Conservation (phyloP, 441 rosid species). For the Adansonia grandidieri region DNA sequence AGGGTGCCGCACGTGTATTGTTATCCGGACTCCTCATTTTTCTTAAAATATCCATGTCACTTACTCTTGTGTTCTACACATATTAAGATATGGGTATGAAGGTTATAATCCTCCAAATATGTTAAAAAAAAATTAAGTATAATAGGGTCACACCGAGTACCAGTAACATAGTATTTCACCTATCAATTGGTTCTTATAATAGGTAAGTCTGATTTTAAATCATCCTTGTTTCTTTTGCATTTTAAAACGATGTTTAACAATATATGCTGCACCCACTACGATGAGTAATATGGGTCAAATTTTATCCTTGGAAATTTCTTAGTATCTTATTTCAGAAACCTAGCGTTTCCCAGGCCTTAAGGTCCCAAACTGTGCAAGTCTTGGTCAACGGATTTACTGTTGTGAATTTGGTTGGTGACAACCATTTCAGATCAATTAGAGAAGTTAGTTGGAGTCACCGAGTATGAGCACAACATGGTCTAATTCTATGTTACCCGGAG, state of each 20-base stretch:
- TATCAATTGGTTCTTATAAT: not conserved
- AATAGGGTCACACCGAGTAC: not conserved
- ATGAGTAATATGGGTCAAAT: not conserved
- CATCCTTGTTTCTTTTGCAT: not conserved
- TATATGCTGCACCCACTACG: slow-evolving; percentile 1
- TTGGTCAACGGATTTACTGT: not conserved
- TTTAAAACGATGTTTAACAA: slow-evolving; percentile 10
- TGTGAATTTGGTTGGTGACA: not conserved
- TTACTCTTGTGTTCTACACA: not conserved
- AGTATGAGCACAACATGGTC: not conserved
- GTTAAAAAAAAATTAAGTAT: not conserved
- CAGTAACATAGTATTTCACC: too few relatives aligned
- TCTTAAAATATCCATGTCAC: not conserved
- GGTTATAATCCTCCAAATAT: not conserved
- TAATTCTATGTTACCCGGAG: not conserved
- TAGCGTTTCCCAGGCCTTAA: not conserved
- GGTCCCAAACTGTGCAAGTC: not conserved
- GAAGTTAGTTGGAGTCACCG: not conserved
- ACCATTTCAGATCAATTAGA: not conserved
- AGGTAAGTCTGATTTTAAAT: not conserved
- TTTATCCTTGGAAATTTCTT: not conserved
- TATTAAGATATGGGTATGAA: not conserved
- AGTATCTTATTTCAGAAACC: not conserved
- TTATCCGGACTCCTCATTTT: too few relatives aligned
- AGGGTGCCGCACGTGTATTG: not conserved